Evolutionary conservation across 2,329 filamentous ascomycete genomes (phyloP).

Genomic region (Tympanopsis confertula): DNA sequence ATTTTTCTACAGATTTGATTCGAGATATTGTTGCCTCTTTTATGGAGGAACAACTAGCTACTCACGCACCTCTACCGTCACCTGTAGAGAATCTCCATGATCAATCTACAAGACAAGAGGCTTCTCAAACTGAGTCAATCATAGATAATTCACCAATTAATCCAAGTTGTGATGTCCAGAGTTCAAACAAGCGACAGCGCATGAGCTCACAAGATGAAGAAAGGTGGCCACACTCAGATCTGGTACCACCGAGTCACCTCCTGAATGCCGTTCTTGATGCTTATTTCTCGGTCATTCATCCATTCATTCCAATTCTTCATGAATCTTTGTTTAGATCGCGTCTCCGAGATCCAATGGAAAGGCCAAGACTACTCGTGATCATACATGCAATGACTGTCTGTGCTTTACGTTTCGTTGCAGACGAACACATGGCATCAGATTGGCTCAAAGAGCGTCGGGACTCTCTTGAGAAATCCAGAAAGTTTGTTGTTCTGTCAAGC

Average conservation of each 20-base stretch:
- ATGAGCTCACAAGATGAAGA: neutral
- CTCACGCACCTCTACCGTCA: too few species aligned
- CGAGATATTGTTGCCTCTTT: too few species aligned
- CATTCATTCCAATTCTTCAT: conserved; percentile 10
- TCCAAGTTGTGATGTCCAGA: neutral
- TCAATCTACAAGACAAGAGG: neutral
- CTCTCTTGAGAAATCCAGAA: conserved; percentile 5
- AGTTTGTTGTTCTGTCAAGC: conserved; percentile 11
- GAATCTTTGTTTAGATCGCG: conserved; percentile 4
- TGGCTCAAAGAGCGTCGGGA: conserved; percentile 1
- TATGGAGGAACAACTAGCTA: too few species aligned
- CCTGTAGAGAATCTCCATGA: neutral
- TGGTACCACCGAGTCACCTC: neutral
- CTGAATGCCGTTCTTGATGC: conserved; percentile 5
- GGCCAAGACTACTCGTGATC: conserved; percentile 2
- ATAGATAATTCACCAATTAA: neutral
- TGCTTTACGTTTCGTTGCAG: conserved; percentile 3
- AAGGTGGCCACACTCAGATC: neutral
- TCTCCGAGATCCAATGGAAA: conserved; percentile 2
- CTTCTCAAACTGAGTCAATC: neutral
- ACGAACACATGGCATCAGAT: conserved; percentile 1
- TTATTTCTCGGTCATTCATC: conserved; percentile 7
- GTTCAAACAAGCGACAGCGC: neutral
- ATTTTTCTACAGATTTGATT: too few species aligned
- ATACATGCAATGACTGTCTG: conserved; percentile 6